Evolutionary conservation across 768 basidiomycete genomes (phyloP).

Genomic region (Mycena polygramma): DNA sequence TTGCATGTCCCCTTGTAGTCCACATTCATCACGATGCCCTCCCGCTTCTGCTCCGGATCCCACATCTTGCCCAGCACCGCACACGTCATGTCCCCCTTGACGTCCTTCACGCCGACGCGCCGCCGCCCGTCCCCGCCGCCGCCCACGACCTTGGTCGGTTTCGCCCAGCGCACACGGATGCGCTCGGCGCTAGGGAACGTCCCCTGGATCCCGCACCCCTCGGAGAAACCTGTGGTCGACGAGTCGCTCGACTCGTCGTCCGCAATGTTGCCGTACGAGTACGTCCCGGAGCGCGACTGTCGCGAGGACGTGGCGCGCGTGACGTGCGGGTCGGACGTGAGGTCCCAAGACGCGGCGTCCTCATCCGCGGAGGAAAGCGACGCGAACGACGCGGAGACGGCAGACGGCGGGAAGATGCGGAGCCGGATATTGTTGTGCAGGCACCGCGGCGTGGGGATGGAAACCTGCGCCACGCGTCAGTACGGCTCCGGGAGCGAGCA

Average conservation of each 20-base stretch:
- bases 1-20: conserved; percentile 82
- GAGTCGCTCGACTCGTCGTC: conserved; percentile 89
- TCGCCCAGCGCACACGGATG: conserved; percentile 84
- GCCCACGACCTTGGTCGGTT: conserved; percentile 64
- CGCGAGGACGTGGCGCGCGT: conserved; percentile 65
- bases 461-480: conserved; percentile 60
- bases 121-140: conserved; percentile 65
- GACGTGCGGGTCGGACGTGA: conserved; percentile 83
- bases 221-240: conserved; percentile 64
- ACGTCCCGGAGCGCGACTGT: conserved; percentile 58
- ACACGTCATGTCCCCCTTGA: conserved; percentile 76
- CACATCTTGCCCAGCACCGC: conserved; percentile 64
- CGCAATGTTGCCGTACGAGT: conserved; percentile 78
- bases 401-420: conserved; percentile 76
- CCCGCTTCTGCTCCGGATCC: conserved; percentile 53
- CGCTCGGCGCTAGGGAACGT: conserved; percentile 84
- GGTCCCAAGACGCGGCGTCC: conserved; percentile 77
- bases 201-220: conserved; percentile 79
- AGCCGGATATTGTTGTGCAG: conserved; percentile 81
- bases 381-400: conserved; percentile 70
- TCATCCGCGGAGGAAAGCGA: conserved; percentile 84
- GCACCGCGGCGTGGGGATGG: conserved; percentile 84
- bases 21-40: conserved; percentile 73
- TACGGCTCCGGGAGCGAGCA: conserved; percentile 7
- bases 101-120: conserved; percentile 78